Base-by-base conservation (phyloP, 345 rosid species). In the Clarkia xantiana region DNA sequence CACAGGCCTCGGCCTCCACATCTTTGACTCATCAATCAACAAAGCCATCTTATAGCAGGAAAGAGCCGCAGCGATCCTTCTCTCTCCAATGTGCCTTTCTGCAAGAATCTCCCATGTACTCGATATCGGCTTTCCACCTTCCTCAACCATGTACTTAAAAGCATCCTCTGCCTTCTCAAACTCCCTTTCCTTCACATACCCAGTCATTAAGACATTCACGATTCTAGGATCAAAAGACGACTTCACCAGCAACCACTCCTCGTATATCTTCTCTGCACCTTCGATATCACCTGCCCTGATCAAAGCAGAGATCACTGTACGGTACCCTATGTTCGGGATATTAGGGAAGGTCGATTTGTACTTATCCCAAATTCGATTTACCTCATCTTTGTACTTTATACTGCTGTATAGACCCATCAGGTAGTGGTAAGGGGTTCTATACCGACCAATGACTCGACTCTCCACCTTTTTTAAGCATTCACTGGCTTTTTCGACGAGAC, bases 21-120 rank as follows among this genome's bases (percentile, higher is more conserved):
- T 73, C 64, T 42, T 71, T 14, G 78, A 72, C 47, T 78, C 75
- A 14, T 68, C 68, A 3, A 70, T 68, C 7, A 62, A 56, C 65
- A 87, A 76, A 50, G 94, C 90, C 66, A 75, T 71, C 71, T 67
- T 74, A 47, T 70, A 69, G 76, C 82, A 75, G 52, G 78, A 63
- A 63, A 81, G 58, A 52, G 90, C 80, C 54, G 80, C 80, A 6
- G 68, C 8, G 44, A 74, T 62, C 51, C 74, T 77, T 63, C 49
- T 67, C 64, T 74, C 79, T 23, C 49, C 57, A 4, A 74, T 66
- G 56, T 73, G 85, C 25, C 94, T 86, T 59, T 86, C 85, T 9
- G 86, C 89, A 9, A 91, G 89, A 62, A 68, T 73, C 71, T 91
- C 98, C 98, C 96, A 86, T 34, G 94, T 70, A 44, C 57, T 72